Evolutionary conservation across 2,329 filamentous ascomycete species (phyloP), one percentile per base, ranked within the genome.

Genomic region (Emericellopsis atlantica): DNA sequence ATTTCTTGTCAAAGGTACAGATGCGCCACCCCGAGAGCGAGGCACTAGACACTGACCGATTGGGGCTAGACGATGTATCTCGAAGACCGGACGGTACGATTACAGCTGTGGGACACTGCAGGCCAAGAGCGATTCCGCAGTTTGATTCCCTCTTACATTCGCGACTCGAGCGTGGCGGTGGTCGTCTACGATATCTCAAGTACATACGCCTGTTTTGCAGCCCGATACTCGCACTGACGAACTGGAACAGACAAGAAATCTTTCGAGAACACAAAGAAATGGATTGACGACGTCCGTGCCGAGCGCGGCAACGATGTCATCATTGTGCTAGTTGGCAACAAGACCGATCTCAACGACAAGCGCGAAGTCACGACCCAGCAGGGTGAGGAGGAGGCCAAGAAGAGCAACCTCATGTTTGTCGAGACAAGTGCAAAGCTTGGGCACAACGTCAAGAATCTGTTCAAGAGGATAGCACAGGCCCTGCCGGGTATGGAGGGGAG

Each of bases 151-250:
- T 95, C 88, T 18, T 98, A 98, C 67, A 98, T 98, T 56, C 87
- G 93, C 54, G 93, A 98, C 69, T 95, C 87, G 18, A 93, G 84
- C 57, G 93, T 98, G 40, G 93, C 93, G 18, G 93, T 98, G 29
- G 93, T 98, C 29, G 92, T 98, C 45, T 98, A 98, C 67, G 92
- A 98, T 63, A 94, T 98, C 57, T 95, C 88, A 44, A 95, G 81
- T 84, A 66, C 32, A 54, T 24, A 38, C 21, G 32, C 38, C 37
- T 18, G 16, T 14, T 6, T n/a, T 32, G 15, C 14, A 4, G 24
- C n/a, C 26, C 15, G 21, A 29, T 12, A 21, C 31, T n/a, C 36
- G 37, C 43, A 39, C 40, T 44, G 11, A 22, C 32, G 46, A 36
- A 32, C 40, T 33, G 10, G 26, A 40, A 29, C 52, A 85, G 80